Evolutionary conservation across 2,329 filamentous ascomycete genomes (phyloP).

Genomic region (Neofusicoccum cordaticola): DNA sequence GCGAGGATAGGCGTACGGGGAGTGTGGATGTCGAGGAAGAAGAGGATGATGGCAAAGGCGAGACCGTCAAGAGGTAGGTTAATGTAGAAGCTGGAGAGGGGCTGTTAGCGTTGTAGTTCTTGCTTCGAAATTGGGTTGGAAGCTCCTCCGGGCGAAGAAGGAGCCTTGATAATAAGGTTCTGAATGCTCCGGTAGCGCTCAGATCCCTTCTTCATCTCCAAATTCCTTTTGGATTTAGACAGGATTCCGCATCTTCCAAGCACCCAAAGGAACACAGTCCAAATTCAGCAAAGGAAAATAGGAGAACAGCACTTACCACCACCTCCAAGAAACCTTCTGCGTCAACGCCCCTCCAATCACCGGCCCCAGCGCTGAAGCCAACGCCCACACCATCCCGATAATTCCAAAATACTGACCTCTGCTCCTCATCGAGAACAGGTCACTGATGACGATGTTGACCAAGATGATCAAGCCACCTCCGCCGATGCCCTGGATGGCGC

Average conservation of each 20-base stretch:
- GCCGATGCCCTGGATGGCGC: slow-evolving; percentile 62
- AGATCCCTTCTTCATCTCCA: not conserved
- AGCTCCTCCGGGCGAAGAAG: too few species aligned
- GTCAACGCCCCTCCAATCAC: slow-evolving; percentile 67
- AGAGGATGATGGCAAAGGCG: slow-evolving; percentile 57
- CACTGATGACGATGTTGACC: slow-evolving; percentile 62
- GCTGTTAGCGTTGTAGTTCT: not conserved
- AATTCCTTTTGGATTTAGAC: too few species aligned
- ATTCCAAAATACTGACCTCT: slow-evolving; percentile 63
- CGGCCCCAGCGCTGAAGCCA: slow-evolving; percentile 65
- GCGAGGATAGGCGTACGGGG: slow-evolving; percentile 61
- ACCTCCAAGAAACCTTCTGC: slow-evolving; percentile 61
- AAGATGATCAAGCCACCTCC: slow-evolving; percentile 63
- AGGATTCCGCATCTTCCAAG: too few species aligned
- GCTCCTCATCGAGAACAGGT: slow-evolving; percentile 60
- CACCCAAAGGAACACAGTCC: too few species aligned
- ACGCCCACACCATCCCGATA: slow-evolving; percentile 64
- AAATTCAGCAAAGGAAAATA: too few species aligned
- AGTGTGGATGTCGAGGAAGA: slow-evolving; percentile 66
- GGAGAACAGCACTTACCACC: slow-evolving; percentile 44
- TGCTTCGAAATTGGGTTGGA: too few species aligned
- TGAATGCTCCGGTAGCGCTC: too few species aligned
- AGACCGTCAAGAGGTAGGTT: slow-evolving; percentile 63
- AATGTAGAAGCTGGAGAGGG: slow-evolving; percentile 43
- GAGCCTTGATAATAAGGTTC: too few species aligned